Base-by-base conservation (phyloP, 768 basidiomycete genomes). In the Crucibulum laeve region DNA sequence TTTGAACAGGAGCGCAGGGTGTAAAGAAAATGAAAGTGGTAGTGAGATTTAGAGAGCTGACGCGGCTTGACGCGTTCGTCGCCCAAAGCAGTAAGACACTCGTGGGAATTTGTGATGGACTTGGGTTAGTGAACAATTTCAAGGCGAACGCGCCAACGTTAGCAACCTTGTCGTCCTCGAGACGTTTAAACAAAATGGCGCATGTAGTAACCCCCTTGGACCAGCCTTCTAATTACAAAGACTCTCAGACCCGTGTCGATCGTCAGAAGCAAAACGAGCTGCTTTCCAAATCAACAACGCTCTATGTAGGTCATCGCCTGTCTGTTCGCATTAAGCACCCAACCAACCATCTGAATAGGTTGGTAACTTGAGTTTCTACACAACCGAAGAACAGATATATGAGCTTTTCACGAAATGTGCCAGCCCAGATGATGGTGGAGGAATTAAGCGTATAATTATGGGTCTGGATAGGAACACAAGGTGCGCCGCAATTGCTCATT, bases 211-310 rank as follows among this genome's bases (percentile, higher is more conserved):
- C 76, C 22, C 65, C 85, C 25, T 76, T 97, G 53, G 95, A 97
- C 69, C 87, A 91, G 63, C 94, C 93, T 36, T 96, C 93, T 4
- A 91, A 92, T 63, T 99, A 99, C 69, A 91, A 93, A 62, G 95
- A 99, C 66, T 94, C 90, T 11, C 88, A 94, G 65, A 72, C 76
- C 28, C 79, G 85, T 43, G 68, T 92, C 41, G 87, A 96, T 68
- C 75, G 87, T 49, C 74, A 79, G 52, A 83, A 64, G 51, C 91
- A 94, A 59, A 77, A 83, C 53, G 85, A 91, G 5, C 60, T 90
- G n/a, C 80, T 96, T 28, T 62, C 77, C 33, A 88, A 84, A 57
- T 92, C 91, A 4, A 82, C 83, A 19, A 97, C 95, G 2, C 76
- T 97, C 49, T 98, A 98, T 59, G 91, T 96, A 62, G 61, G 89